Base-by-base conservation (phyloP, 1,139 yeast genomes). In the Candida tetrigidarum region DNA sequence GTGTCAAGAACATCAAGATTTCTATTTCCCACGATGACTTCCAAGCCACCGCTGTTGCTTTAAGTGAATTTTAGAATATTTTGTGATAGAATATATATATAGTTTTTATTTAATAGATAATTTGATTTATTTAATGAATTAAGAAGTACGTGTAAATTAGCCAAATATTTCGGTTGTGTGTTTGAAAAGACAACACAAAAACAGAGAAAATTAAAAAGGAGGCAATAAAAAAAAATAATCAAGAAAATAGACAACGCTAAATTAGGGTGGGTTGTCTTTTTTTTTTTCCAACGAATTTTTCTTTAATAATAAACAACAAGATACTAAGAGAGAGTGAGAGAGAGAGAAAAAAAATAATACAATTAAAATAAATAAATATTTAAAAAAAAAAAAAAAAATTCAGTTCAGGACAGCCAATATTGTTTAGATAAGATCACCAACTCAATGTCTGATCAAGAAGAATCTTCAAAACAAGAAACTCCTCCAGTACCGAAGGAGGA, bases 21-120 rank as follows among this genome's bases (percentile, higher is more conserved):
- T 89, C 97, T 33, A 93, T 93, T 58, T 88, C 97, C 27, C 99
- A 93, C 66, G 97, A 91, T 63, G 99, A 93, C 58, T 80, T 85
- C 78, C 99, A 93, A 75, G 91, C 97, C 40, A 95, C 96, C 54
- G 98, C 99, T 19, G 98, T 93, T 58, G 99, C 99, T 38, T 82
- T 91, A 62, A 83, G 96, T 59, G 87, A 86, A 62, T 79, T 75
- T 52, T 74, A 69, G 23, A 37, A 7, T 39, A 26, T 12, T 15
- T 37, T 22, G 11, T 30, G 20, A 12, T 37, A 26, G 28, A 37
- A 32, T 16, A 28, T 22, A 23, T 29, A 35, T 33, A 18, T n/a
- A 20, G 11, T 33, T 11, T 35, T 7, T 26, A 14, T 34, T 25
- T 36, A 11, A n/a, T 25, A 11, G 25, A 20, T n/a, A 22, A 28